phyloP scores from a whole-genome alignment of 148 eudicot species.

The Amaranthus cruentus region DNA sequence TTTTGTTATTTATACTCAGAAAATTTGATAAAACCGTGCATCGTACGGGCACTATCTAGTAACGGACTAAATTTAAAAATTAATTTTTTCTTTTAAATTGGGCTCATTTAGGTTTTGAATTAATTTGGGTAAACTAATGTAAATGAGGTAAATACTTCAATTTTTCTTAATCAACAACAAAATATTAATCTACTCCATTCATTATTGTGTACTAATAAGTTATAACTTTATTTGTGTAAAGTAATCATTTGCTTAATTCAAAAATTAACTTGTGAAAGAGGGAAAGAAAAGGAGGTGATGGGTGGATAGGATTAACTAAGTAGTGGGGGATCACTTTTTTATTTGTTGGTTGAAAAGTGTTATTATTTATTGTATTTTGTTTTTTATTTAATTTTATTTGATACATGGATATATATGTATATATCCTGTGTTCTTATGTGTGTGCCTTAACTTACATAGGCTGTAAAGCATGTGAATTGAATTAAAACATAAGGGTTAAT shows the following conservation, averaged over 20 bases:
- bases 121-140: too few relatives aligned
- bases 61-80: too few relatives aligned
- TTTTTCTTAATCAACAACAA: too few relatives aligned
- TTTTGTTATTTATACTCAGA: too few relatives aligned
- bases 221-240: slow-evolving; percentile 5
- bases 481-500: background rate
- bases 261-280: slow-evolving; percentile 35
- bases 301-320: slow-evolving; percentile 16
- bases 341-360: background rate
- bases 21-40: too few relatives aligned
- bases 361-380: background rate
- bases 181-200: too few relatives aligned
- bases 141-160: too few relatives aligned
- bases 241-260: slow-evolving; percentile 30
- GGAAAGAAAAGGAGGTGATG: slow-evolving; percentile 23
- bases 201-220: too few relatives aligned
- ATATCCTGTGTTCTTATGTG: background rate
- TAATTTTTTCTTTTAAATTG: too few relatives aligned
- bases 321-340: slow-evolving; percentile 10
- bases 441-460: slow-evolving; percentile 14
- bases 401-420: background rate
- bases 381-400: too few relatives aligned
- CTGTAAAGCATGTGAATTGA: slow-evolving; percentile 6
- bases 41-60: too few relatives aligned
- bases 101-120: too few relatives aligned